Percentiles rank a stretch among this genome's conserved stretches.
Evolutionary conservation across 306 rosid genomes (phyloP).

Genomic region (Hippophae gyantsensis): DNA sequence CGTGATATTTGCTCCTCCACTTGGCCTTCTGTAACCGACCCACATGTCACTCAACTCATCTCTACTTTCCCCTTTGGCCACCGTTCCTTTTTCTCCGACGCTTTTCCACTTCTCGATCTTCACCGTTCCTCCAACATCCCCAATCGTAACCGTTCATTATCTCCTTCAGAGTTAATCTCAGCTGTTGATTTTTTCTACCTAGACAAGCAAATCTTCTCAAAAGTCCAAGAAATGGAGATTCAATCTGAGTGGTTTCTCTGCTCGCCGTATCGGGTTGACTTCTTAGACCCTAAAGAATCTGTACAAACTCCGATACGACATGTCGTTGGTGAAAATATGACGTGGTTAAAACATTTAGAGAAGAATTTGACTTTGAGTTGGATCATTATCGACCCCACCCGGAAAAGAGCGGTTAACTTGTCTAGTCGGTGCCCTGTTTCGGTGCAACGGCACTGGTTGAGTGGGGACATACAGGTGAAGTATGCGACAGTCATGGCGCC

Average conservation of each 20-base stretch:
- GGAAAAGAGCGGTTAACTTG: conserved; percentile 46
- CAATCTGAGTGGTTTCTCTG: conserved; percentile 44
- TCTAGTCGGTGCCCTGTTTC: conserved; percentile 55
- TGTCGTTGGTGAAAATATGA: conserved; percentile 9
- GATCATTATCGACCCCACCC: conserved; percentile 55
- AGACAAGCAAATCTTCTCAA: conserved; percentile 44
- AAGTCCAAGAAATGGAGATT: conserved; percentile 31
- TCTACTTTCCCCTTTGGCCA: conserved; percentile 46
- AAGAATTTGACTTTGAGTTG: conserved; percentile 54
- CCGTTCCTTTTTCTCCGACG: conserved; percentile 62
- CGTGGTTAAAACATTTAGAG: conserved; percentile 34
- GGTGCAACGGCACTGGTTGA: conserved; percentile 52
- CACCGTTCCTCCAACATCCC: background rate
- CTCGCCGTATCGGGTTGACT: conserved; percentile 58
- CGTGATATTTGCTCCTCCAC: conserved; percentile 29
- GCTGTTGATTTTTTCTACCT: conserved; percentile 63
- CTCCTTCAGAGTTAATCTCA: conserved; percentile 34
- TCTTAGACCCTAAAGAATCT: conserved; percentile 45
- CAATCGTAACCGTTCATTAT: background rate
- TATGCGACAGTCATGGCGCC: conserved; percentile 38
- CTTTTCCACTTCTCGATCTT: conserved; percentile 43
- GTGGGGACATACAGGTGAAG: conserved; percentile 41
- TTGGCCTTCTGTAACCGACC: conserved; percentile 65
- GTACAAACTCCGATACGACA: conserved; percentile 33
- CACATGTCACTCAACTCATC: conserved; percentile 21